These are phyloP conservation scores for Fusarium luffae DNA, from an alignment of 2,329 filamentous ascomycete genomes.

Conservation along the genomic window DNA sequence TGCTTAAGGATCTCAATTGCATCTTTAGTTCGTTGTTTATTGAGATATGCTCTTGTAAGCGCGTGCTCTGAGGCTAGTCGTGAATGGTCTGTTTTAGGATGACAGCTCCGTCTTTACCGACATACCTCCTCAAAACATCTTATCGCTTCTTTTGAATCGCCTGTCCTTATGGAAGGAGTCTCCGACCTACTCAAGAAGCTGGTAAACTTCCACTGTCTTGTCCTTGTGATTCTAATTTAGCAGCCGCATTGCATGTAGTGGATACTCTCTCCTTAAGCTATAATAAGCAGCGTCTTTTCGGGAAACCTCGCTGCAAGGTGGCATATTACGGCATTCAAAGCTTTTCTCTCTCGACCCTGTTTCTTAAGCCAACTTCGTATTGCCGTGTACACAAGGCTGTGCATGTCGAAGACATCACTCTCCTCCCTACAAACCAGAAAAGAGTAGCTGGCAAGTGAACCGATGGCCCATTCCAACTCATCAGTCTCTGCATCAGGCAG, in stretches of 20 bases:
- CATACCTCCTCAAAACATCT: too few relatives aligned
- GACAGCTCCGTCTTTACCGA: too few relatives aligned
- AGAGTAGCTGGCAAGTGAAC: background rate
- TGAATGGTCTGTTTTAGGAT: too few relatives aligned
- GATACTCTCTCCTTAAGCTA: background rate
- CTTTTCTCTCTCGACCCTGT: background rate
- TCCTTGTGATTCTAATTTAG: background rate
- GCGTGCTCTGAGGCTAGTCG: too few relatives aligned
- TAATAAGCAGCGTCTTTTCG: background rate
- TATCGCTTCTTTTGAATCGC: too few relatives aligned
- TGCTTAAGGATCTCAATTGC: too few relatives aligned
- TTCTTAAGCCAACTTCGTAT: background rate
- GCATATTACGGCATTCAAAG: fast-evolving
- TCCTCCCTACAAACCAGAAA: background rate
- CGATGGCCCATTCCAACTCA: background rate
- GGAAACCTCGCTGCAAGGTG: background rate
- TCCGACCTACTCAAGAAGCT: too few relatives aligned
- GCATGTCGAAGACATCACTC: background rate
- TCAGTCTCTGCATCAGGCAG: background rate
- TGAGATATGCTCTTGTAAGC: too few relatives aligned
- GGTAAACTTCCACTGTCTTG: too few relatives aligned
- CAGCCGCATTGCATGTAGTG: background rate
- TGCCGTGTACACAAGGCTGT: background rate
- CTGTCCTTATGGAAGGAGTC: too few relatives aligned
- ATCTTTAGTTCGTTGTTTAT: too few relatives aligned